Base-by-base conservation (phyloP, 2,329 filamentous ascomycete genomes). In the Fusarium agapanthi region DNA sequence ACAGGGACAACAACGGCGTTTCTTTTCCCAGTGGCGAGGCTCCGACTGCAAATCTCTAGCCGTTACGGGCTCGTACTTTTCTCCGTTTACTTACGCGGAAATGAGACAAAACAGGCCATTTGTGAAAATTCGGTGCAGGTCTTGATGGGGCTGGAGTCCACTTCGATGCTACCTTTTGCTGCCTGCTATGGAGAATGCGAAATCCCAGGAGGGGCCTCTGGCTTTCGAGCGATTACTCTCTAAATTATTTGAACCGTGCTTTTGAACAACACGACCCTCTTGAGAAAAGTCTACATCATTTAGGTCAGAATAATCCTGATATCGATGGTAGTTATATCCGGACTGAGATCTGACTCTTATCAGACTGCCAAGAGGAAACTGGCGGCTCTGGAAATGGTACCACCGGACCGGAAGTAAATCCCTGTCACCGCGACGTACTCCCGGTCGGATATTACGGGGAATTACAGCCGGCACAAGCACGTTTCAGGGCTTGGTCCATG, bases 161-260 rank as follows among this genome's bases (percentile, higher is more conserved):
- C 65, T 60, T 18, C 28, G n/a, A 62, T 67, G 50, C 55, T 44
- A 67, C 65, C 40, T 22, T 61, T 35, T n/a, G 30, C 50, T 51
- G 37, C n/a, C 20, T 9, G 40, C 8, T n/a, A 35, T n/a, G 30
- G 50, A 30, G 24, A 40, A 40, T 18, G 20, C n/a, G 14, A 18
- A 28, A 30, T 38, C 34, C 20, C 18, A 16, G 7, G 4, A 28
- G 24, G 24, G 24, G 24, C 3, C 26, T 22, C 9, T 7, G 26
- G 26, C 20, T 8, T 22, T 15, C 13, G 1, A 7, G 14, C 1
- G 14, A n/a, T 3, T 47, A 7, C 14, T n/a, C 0, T 22, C 9
- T 22, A 7, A 22, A 28, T 10, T 3, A 10, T 1, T 28, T 22
- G 0, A 28, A 15, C 4, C 14, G 8, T 28, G 9, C 8, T 7